These are phyloP conservation scores for Psidium guajava DNA, from an alignment of 345 rosid genomes.

Conservation along the genomic window DNA sequence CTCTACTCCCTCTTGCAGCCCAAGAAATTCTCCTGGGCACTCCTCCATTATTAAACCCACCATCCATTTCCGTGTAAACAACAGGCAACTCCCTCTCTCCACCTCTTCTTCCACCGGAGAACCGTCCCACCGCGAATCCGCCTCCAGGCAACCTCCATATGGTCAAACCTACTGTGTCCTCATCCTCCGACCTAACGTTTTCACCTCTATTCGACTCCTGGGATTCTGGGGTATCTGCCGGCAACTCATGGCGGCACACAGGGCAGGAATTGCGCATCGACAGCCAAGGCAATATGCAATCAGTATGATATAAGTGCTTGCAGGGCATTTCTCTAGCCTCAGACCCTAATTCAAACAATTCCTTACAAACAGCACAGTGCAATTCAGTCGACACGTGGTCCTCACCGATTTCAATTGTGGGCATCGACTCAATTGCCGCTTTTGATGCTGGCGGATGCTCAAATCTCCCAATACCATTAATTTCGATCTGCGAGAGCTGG, in stretches of 20 bases:
- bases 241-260: slow-evolving; percentile 84
- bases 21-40: slow-evolving; percentile 69
- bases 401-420: slow-evolving; percentile 36
- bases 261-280: slow-evolving; percentile 83
- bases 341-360: slow-evolving; percentile 50
- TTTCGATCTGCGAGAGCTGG: slow-evolving; percentile 73
- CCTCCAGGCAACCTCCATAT: slow-evolving; percentile 96
- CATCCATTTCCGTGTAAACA: slow-evolving; percentile 91
- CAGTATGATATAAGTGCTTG: slow-evolving; percentile 79
- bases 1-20: slow-evolving; percentile 46
- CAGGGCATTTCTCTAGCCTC: slow-evolving; percentile 93
- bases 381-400: slow-evolving; percentile 32
- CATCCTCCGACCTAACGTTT: slow-evolving; percentile 11
- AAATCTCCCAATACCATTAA: slow-evolving; percentile 31
- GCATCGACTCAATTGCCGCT: slow-evolving; percentile 71
- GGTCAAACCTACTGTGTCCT: slow-evolving; percentile 73
- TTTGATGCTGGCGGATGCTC: slow-evolving; percentile 82
- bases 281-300: slow-evolving; percentile 93
- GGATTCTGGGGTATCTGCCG: slow-evolving; percentile 11
- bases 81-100: slow-evolving; percentile 60
- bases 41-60: slow-evolving; percentile 56
- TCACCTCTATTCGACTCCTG: not conserved
- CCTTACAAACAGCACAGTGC: slow-evolving; percentile 91
- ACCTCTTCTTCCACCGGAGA: slow-evolving; percentile 61
- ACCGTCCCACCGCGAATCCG: slow-evolving; percentile 91